Evolutionary conservation across 2,329 filamentous ascomycete genomes (phyloP).

Genomic region (Penicillium janthinellum): DNA sequence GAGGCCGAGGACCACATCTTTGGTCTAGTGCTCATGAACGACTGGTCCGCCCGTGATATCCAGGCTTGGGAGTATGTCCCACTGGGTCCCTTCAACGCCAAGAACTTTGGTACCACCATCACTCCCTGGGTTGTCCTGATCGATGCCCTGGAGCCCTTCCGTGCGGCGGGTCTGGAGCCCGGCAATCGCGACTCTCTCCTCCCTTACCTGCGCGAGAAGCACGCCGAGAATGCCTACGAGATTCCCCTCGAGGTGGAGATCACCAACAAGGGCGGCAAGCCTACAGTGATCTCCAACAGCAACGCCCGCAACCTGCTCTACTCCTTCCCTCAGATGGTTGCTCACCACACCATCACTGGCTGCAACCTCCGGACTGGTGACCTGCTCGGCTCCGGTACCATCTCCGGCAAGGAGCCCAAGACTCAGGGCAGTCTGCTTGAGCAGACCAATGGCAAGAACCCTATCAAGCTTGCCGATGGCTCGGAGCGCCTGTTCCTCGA

Average conservation of each 20-base stretch:
- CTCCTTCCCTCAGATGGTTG: slow-evolving; percentile 81
- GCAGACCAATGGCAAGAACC: slow-evolving; percentile 68
- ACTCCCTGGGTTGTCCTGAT: slow-evolving; percentile 77
- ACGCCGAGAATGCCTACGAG: slow-evolving; percentile 62
- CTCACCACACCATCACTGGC: slow-evolving; percentile 75
- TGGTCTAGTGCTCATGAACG: slow-evolving; percentile 79
- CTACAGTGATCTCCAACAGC: slow-evolving; percentile 62
- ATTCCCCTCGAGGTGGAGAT: slow-evolving; percentile 68
- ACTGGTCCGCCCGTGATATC: slow-evolving; percentile 83
- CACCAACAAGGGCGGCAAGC: slow-evolving; percentile 49
- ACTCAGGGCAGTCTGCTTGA: slow-evolving; percentile 72
- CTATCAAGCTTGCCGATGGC: slow-evolving; percentile 63
- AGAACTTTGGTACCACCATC: slow-evolving; percentile 80
- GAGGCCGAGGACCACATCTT: slow-evolving; percentile 73
- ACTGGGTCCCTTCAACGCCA: slow-evolving; percentile 77
- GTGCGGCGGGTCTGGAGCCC: slow-evolving; percentile 53
- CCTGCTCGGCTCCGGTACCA: slow-evolving; percentile 76
- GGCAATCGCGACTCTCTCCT: slow-evolving; percentile 58
- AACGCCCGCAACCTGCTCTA: slow-evolving; percentile 71
- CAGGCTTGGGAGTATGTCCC: slow-evolving; percentile 85
- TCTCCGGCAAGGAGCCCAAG: slow-evolving; percentile 62
- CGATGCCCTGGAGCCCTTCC: slow-evolving; percentile 73
- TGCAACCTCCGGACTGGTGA: slow-evolving; percentile 75
- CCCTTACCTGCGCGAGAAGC: slow-evolving; percentile 66
- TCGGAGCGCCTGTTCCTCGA: slow-evolving; percentile 71